phyloP scores from a whole-genome alignment of 2,329 filamentous ascomycete species.

The Hymenoscyphus linearis region DNA sequence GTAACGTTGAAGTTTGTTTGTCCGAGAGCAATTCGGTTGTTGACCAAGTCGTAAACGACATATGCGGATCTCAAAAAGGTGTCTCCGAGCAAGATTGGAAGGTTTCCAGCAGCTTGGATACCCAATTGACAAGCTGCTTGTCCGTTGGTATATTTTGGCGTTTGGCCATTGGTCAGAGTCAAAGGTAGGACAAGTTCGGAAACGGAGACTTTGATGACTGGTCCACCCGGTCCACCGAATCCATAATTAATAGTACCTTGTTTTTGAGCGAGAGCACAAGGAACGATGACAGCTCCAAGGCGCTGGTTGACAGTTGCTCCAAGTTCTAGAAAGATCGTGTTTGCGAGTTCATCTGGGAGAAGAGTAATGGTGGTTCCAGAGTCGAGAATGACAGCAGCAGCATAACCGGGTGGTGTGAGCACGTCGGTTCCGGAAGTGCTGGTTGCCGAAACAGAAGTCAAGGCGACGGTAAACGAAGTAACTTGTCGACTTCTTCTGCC shows the following conservation, averaged over 20 bases:
- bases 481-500: conserved; percentile 7
- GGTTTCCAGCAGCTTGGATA: conserved; percentile 36
- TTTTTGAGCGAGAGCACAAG: conserved; percentile 37
- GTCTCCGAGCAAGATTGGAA: conserved; percentile 41
- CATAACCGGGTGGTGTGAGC: conserved; percentile 30
- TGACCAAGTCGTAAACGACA: conserved; percentile 48
- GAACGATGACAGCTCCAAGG: conserved; percentile 44
- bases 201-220: conserved; percentile 41
- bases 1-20: conserved; percentile 42
- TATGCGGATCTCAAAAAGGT: conserved; percentile 51
- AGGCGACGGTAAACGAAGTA: conserved; percentile 31
- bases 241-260: conserved; percentile 42
- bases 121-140: conserved; percentile 48
- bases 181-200: conserved; percentile 41
- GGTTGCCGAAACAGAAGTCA: conserved; percentile 30
- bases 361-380: conserved; percentile 64
- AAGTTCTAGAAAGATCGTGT: conserved; percentile 39
- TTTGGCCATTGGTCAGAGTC: conserved; percentile 30
- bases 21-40: conserved; percentile 45
- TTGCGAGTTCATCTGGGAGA: conserved; percentile 53
- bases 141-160: conserved; percentile 27
- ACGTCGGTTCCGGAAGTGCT: conserved; percentile 36
- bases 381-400: conserved; percentile 53
- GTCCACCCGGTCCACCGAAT: conserved; percentile 41
- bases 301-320: conserved; percentile 41